phyloP scores from a whole-genome alignment of 768 basidiomycete genomes.

The Lactarius sp. region DNA sequence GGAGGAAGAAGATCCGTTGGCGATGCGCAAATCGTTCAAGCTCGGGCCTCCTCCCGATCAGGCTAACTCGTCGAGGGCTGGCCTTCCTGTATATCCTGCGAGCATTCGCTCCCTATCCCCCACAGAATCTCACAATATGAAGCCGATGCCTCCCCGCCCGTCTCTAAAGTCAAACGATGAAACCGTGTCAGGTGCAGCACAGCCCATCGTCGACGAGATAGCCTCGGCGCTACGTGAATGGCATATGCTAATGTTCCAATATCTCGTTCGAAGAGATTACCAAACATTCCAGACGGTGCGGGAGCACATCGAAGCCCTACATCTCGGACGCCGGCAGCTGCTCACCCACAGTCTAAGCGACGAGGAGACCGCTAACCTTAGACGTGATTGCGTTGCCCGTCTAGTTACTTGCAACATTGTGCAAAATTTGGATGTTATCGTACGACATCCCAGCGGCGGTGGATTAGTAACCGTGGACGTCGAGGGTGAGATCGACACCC shows the following conservation, averaged over 20 bases:
- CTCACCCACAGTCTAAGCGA: constrained; percentile 80
- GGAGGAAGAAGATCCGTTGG: constrained; percentile 50
- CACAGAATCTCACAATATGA: constrained; percentile 56
- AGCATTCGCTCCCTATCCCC: constrained; percentile 66
- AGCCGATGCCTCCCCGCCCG: constrained; percentile 83
- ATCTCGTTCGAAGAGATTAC: constrained; percentile 87
- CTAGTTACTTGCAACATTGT: constrained; percentile 88
- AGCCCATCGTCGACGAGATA: constrained; percentile 96
- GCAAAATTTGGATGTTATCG: constrained; percentile 91
- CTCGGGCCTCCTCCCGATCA: constrained; percentile 72
- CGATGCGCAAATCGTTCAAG: constrained; percentile 58
- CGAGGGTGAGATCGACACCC: constrained; percentile 72
- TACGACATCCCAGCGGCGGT: constrained; percentile 91
- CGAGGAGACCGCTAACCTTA: constrained; percentile 78
- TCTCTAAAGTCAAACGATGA: constrained; percentile 95
- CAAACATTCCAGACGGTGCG: constrained; percentile 80
- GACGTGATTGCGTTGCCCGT: constrained; percentile 81
- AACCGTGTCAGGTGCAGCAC: constrained; percentile 71
- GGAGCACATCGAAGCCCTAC: constrained; percentile 86
- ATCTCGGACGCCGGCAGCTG: constrained; percentile 87
- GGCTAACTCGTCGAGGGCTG: constrained; percentile 65
- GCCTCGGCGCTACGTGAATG: constrained; percentile 95
- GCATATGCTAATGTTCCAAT: constrained; percentile 88
- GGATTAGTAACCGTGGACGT: constrained; percentile 87
- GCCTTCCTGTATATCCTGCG: constrained; percentile 65